Evolutionary conservation across 108 stramenopile species (phyloP).

Genomic region (Ochromonas danica): DNA sequence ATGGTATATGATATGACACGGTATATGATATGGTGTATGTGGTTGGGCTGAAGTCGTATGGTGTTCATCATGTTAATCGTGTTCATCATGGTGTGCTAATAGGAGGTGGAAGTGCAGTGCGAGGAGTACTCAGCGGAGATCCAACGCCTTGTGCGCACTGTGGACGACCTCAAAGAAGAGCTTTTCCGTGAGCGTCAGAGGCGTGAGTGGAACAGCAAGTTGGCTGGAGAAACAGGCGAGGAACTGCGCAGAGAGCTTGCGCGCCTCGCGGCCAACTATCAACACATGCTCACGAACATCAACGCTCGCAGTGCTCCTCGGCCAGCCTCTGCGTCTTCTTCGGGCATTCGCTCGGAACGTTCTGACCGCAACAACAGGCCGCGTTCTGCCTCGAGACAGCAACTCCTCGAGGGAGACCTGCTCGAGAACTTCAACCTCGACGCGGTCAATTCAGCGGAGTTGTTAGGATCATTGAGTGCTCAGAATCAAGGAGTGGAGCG

Average conservation of each 20-base stretch:
- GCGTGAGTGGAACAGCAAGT: slow-evolving; percentile 16
- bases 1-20: too few species aligned
- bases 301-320: neutral
- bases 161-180: slow-evolving; percentile 9
- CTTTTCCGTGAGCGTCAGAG: neutral
- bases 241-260: slow-evolving; percentile 5
- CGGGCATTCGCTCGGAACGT: neutral
- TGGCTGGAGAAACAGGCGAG: slow-evolving; percentile 14
- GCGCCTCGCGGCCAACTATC: neutral
- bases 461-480: neutral
- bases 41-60: too few species aligned
- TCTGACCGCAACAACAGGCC: neutral
- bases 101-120: neutral
- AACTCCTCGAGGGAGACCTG: neutral
- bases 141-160: neutral
- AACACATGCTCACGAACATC: slow-evolving; percentile 10
- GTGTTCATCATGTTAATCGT: too few species aligned
- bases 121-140: slow-evolving; percentile 28
- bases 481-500: too few species aligned
- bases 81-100: too few species aligned
- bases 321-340: neutral
- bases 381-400: neutral
- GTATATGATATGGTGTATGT: too few species aligned
- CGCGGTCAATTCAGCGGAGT: neutral
- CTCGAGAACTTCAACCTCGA: neutral